Evolutionary conservation across 345 rosid species (phyloP).

Genomic region (Cardamine resedifolia): DNA sequence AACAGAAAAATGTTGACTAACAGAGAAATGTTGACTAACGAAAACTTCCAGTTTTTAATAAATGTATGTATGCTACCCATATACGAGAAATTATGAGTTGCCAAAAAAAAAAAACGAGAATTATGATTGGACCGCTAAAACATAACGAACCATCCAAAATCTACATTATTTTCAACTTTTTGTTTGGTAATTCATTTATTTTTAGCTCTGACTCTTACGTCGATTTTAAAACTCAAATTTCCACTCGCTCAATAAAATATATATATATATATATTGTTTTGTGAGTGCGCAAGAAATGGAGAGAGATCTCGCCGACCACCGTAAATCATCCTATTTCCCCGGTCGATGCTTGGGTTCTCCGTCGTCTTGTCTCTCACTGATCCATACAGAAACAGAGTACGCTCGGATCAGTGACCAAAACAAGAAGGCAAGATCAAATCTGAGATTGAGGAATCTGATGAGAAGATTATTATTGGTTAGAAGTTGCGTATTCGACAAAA

Average conservation of each 20-base stretch:
- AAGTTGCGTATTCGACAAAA: slow-evolving; percentile 43
- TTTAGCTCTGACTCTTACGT: background rate
- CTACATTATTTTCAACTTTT: background rate
- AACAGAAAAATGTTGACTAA: too few species aligned
- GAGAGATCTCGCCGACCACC: slow-evolving; percentile 39
- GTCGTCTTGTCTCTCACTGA: slow-evolving; percentile 45
- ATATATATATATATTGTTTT: too few species aligned
- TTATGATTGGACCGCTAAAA: slow-evolving; percentile 34
- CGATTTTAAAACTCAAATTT: background rate
- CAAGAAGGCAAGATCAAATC: slow-evolving; percentile 28
- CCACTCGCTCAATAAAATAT: background rate
- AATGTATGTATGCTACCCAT: slow-evolving; percentile 14
- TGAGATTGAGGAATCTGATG: slow-evolving; percentile 51
- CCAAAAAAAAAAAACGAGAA: background rate
- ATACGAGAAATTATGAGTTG: background rate
- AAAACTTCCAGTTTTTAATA: background rate
- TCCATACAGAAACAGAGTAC: slow-evolving; percentile 51
- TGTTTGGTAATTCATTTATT: background rate
- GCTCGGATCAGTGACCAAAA: slow-evolving; percentile 39
- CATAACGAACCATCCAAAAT: slow-evolving; percentile 5
- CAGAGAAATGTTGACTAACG: slow-evolving; percentile 3
- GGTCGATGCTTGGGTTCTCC: slow-evolving; percentile 47
- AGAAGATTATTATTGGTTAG: slow-evolving; percentile 43
- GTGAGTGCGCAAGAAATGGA: slow-evolving; percentile 39
- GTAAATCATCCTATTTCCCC: slow-evolving; percentile 39